Base-by-base conservation (phyloP, 768 basidiomycete species). In the Macrolepiota fuliginosa region DNA sequence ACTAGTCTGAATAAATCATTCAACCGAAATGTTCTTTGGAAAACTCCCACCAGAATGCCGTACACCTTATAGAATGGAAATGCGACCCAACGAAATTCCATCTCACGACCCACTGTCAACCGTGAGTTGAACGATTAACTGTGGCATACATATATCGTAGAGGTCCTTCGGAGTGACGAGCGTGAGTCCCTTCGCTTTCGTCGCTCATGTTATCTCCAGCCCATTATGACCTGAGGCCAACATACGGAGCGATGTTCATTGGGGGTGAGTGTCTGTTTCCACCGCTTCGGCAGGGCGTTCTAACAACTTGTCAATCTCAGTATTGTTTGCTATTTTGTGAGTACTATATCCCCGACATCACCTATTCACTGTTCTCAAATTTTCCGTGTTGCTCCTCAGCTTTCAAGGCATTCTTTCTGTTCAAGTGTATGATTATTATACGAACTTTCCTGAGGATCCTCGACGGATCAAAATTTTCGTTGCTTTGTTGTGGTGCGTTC, bases 191-290 rank as follows among this genome's bases (percentile, higher is more conserved):
- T 51, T 51, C 47, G 15, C 25, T n/a, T 46, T 24, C 29, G 25
- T 55, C 24, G 35, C 32, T 17, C 47, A 58, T 58, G 57, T 6
- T 15, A n/a, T n/a, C 15, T 50, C 35, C 49, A 40, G 37, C 12
- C 13, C 49, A 19, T 29, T 19, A 19, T 22, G 37, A 63, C 56
- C 37, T 68, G 24, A 42, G 51, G 24, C 27, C 36, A 25, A 70
- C 69, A 0, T 70, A 65, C 51, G 69, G 69, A 17, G 69, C 66
- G 3, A 56, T 70, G 59, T 58, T 70, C 17, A 62, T 67, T n/a
- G 68, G 68, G 49, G 56, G 68, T 67, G 29, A 39, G 64, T 19
- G 19, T 10, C 37, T 22, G 17, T 24, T 25, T n/a, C 11, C 19
- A 19, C 9, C 17, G 29, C 5, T 22, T 58, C 37, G 35, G 10